Percentiles rank a stretch among this genome's conserved stretches.
phyloP scores from a whole-genome alignment of 805 yeast species.

The Ogataea wickerhamii region DNA sequence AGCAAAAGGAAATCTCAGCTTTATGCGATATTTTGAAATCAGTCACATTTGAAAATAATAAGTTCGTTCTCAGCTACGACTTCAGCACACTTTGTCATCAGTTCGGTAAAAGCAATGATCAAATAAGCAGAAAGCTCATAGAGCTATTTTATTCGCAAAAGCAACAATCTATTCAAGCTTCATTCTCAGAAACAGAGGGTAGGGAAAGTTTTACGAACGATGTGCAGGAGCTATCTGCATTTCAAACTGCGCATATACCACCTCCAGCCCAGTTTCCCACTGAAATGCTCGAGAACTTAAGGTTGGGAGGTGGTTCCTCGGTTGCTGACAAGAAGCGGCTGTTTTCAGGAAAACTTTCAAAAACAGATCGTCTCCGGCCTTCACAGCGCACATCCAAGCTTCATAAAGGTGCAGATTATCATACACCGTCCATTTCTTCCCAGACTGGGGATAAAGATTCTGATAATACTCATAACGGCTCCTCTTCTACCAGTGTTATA shows the following conservation, averaged over 20 bases:
- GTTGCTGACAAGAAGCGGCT: too few species aligned
- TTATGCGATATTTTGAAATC: constrained; percentile 15
- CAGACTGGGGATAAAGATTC: neutral
- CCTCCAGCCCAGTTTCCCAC: too few species aligned
- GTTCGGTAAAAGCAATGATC: constrained; percentile 11
- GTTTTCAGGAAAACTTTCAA: neutral
- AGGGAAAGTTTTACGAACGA: neutral
- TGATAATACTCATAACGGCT: neutral
- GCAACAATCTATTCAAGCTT: neutral
- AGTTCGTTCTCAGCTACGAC: constrained; percentile 16
- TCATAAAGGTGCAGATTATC: neutral
- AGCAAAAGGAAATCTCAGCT: constrained; percentile 10
- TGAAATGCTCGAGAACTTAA: neutral
- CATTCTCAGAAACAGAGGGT: neutral
- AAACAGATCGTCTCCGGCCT: neutral
- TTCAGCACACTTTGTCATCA: constrained; percentile 19
- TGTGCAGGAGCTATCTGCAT: neutral
- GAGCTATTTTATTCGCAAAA: constrained; percentile 18
- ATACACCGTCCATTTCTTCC: neutral
- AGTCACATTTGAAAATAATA: constrained; percentile 15
- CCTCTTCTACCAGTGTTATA: constrained; percentile 18
- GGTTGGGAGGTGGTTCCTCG: neutral
- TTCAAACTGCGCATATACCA: neutral
- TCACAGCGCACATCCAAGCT: neutral
- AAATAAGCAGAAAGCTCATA: constrained; percentile 23